Conservation (phyloP, 257 asterid genomes). For the Solanum microdontum region DNA sequence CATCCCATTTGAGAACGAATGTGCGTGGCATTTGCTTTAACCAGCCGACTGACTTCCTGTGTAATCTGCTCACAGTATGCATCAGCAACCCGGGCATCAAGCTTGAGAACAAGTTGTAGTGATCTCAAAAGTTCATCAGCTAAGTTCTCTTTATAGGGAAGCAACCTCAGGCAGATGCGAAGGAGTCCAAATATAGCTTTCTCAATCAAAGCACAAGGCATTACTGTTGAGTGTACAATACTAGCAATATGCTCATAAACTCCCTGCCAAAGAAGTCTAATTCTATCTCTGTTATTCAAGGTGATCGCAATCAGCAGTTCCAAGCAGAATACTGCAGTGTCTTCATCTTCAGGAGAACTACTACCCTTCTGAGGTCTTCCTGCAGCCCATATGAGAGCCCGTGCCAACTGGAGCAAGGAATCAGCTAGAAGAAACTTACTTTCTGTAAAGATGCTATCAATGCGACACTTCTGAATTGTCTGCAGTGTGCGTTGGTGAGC, state of each 20-base stretch:
- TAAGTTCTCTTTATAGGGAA: conserved; percentile 82
- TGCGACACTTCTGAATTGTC: conserved; percentile 85
- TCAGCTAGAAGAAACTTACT: conserved; percentile 84
- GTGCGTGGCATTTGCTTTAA: conserved; percentile 72
- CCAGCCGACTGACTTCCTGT: conserved; percentile 84
- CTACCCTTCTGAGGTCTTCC: conserved; percentile 84
- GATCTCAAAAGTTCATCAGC: conserved; percentile 82
- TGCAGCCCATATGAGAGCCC: conserved; percentile 91
- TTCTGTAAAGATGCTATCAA: conserved; percentile 82
- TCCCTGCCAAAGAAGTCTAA: conserved; percentile 81
- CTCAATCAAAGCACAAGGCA: conserved; percentile 88
- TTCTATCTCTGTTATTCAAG: conserved; percentile 76
- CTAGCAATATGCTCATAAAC: conserved; percentile 88
- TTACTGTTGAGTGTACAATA: conserved; percentile 80
- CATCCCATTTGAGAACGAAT: conserved; percentile 74
- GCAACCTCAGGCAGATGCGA: conserved; percentile 77
- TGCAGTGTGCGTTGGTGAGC: conserved; percentile 95
- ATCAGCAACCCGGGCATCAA: conserved; percentile 86
- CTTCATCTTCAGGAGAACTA: conserved; percentile 86
- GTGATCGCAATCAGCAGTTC: conserved; percentile 87
- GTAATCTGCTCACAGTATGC: conserved; percentile 94
- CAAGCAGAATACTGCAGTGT: conserved; percentile 90
- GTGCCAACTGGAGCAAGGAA: conserved; percentile 79
- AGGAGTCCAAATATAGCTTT: conserved; percentile 91
- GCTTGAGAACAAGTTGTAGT: conserved; percentile 73